Conservation (phyloP, 2,329 filamentous ascomycete species). For the Colletotrichum siamense region DNA sequence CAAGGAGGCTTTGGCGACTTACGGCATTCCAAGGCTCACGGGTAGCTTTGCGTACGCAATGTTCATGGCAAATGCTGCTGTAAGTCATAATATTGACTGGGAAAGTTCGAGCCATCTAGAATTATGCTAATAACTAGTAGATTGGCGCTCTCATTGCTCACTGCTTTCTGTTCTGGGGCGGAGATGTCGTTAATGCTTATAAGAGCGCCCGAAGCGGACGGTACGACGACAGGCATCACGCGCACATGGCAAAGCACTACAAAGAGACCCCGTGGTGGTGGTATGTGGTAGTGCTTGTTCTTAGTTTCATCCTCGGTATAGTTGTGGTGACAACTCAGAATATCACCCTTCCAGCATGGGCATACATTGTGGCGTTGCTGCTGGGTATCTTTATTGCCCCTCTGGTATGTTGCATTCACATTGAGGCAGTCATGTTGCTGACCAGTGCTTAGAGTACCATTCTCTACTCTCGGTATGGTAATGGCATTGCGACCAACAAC, state of each 20-base stretch:
- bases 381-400: constrained; percentile 55
- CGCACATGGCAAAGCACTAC: constrained; percentile 57
- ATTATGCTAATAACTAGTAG: constrained; percentile 30
- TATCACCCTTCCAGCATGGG: constrained; percentile 52
- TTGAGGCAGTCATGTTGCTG: constrained; percentile 9
- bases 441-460: constrained; percentile 47
- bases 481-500: constrained; percentile 64
- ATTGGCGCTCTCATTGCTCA: constrained; percentile 62
- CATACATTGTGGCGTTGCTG: constrained; percentile 49
- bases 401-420: constrained; percentile 39
- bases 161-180: constrained; percentile 59
- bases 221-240: constrained; percentile 57
- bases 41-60: constrained; percentile 57
- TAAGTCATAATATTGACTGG: constrained; percentile 33
- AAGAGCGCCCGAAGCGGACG: constrained; percentile 47
- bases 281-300: constrained; percentile 45
- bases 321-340: constrained; percentile 51
- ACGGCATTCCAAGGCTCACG: constrained; percentile 52
- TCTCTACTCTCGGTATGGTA: constrained; percentile 58
- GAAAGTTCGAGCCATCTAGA: not conserved
- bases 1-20: constrained; percentile 40
- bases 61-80: constrained; percentile 63
- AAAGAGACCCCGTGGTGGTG: constrained; percentile 56
- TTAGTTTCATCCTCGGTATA: constrained; percentile 51
- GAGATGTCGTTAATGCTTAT: constrained; percentile 53